Conservation (phyloP, 2,329 filamentous ascomycete species). For the Sordariomycetes sp. region DNA sequence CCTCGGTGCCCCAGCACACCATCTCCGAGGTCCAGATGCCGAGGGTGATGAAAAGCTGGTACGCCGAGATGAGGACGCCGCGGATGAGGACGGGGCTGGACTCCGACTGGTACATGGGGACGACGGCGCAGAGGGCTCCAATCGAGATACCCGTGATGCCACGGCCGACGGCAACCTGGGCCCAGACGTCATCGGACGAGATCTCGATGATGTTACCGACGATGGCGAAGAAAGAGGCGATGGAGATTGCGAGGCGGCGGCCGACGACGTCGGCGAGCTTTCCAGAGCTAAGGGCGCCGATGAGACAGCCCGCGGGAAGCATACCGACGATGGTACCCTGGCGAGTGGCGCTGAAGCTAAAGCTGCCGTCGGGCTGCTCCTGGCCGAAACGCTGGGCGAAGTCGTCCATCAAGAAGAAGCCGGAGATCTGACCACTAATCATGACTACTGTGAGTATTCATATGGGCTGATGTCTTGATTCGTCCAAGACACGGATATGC, state of each 20-base stretch:
- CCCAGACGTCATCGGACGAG: slow-evolving; percentile 40
- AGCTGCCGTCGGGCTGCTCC: slow-evolving; percentile 18
- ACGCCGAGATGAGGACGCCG: slow-evolving; percentile 48
- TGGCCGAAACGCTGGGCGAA: slow-evolving; percentile 40
- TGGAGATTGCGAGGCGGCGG: slow-evolving; percentile 47
- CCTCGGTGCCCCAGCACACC: slow-evolving; percentile 48
- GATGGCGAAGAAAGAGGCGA: slow-evolving; percentile 47
- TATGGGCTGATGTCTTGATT: neutral
- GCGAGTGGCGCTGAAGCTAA: slow-evolving; percentile 40
- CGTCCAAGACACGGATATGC: neutral
- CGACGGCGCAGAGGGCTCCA: slow-evolving; percentile 48
- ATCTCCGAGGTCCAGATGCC: slow-evolving; percentile 48
- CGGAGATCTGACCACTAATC: slow-evolving; percentile 42
- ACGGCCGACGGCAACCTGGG: slow-evolving; percentile 51
- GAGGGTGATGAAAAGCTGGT: slow-evolving; percentile 57
- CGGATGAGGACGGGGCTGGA: slow-evolving; percentile 51
- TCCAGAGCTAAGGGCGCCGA: slow-evolving; percentile 44
- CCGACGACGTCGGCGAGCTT: slow-evolving; percentile 49
- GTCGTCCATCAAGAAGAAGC: slow-evolving; percentile 47
- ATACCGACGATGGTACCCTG: slow-evolving; percentile 52
- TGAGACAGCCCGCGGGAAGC: slow-evolving; percentile 44
- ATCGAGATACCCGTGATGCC: slow-evolving; percentile 55
- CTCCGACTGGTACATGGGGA: slow-evolving; percentile 58
- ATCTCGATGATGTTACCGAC: slow-evolving; percentile 53
- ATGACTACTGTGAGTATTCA: neutral